Conservation (phyloP, 2,329 filamentous ascomycete genomes). For the Colletotrichum sp. region DNA sequence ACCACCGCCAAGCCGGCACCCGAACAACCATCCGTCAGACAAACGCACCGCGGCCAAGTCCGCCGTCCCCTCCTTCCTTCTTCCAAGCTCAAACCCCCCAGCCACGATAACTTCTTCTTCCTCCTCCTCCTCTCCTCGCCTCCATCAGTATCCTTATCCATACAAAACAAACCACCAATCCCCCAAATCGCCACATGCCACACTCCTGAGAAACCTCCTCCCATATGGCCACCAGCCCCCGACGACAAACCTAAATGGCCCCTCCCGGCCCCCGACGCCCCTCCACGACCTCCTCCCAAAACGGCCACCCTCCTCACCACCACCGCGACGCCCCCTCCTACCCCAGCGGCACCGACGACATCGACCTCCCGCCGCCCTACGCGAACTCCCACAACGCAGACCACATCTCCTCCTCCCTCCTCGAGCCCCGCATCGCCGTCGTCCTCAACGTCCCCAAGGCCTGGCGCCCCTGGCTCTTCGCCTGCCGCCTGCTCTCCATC, state of each 20-base stretch:
- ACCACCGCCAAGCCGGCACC: background rate
- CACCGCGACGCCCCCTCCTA: background rate
- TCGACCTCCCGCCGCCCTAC: background rate
- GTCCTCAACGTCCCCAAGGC: slow-evolving; percentile 74
- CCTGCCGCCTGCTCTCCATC: slow-evolving; percentile 75
- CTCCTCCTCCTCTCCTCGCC: background rate
- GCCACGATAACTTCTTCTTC: background rate
- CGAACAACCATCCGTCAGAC: background rate
- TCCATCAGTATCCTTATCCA: background rate
- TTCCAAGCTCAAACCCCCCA: background rate
- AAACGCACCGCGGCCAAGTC: background rate
- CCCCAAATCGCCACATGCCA: background rate
- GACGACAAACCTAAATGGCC: slow-evolving; percentile 4
- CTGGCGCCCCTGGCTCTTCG: slow-evolving; percentile 77
- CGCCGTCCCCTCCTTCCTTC: background rate
- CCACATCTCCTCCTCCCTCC: slow-evolving; percentile 43
- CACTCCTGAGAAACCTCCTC: background rate
- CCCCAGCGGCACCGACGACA: background rate
- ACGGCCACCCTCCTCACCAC: background rate
- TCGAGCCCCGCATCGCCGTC: slow-evolving; percentile 81
- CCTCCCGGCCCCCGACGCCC: background rate
- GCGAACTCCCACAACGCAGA: background rate
- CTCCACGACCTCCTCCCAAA: background rate
- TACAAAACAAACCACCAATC: background rate
- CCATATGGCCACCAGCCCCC: slow-evolving; percentile 9